phyloP scores from a whole-genome alignment of 2,329 filamentous ascomycete genomes.

The Xylariales sp. region DNA sequence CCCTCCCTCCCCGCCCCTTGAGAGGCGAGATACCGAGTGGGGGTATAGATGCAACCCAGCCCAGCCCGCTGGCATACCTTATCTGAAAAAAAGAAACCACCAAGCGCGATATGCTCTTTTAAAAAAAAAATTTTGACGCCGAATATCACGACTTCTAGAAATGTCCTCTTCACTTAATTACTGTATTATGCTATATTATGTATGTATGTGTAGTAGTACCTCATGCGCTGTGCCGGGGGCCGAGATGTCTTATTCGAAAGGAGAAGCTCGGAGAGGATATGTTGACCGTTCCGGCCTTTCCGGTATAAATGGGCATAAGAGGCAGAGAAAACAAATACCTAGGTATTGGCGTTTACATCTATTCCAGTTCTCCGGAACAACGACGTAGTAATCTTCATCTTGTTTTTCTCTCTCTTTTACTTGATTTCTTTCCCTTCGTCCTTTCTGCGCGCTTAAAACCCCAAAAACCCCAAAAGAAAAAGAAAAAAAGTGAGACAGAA shows the following conservation, averaged over 20 bases:
- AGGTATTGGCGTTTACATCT: not conserved
- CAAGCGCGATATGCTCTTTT: conserved; percentile 27
- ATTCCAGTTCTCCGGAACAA: not conserved
- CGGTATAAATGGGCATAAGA: not conserved
- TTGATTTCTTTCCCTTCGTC: not conserved
- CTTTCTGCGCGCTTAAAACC: conserved; percentile 10
- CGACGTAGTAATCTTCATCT: not conserved
- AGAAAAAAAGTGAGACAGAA: not conserved
- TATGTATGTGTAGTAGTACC: not conserved
- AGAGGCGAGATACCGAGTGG: not conserved
- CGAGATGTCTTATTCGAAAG: conserved; percentile 3
- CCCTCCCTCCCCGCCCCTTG: not conserved
- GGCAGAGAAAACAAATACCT: not conserved
- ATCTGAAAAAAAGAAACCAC: conserved; percentile 6
- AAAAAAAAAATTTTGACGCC: not conserved
- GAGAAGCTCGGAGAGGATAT: not conserved
- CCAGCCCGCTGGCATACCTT: conserved; percentile 3
- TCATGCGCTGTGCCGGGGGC: not conserved
- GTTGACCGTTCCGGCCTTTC: conserved; percentile 3
- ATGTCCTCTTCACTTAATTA: not conserved
- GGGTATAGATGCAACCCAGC: conserved; percentile 13
- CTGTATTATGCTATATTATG: too few species aligned
- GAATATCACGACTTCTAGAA: too few species aligned
- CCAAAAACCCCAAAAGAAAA: too few species aligned
- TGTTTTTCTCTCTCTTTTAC: not conserved